These are phyloP conservation scores for Ophiostoma novo-ulmi DNA, from an alignment of 2,329 filamentous ascomycete genomes.

Conservation along the genomic window DNA sequence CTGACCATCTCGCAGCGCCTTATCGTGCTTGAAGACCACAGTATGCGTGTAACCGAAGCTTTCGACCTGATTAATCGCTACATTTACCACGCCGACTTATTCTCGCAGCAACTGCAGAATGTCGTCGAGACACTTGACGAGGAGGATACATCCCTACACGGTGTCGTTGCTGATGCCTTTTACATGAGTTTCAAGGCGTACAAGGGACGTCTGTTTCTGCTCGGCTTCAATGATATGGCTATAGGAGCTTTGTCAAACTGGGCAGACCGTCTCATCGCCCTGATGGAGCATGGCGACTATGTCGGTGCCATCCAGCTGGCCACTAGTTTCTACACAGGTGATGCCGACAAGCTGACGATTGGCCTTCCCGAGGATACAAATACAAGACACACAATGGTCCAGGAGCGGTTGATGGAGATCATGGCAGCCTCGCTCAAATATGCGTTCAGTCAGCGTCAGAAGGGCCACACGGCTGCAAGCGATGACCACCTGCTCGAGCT, in stretches of 20 bases:
- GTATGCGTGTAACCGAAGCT: slow-evolving; percentile 80
- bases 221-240: slow-evolving; percentile 90
- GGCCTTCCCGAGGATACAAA: slow-evolving; percentile 80
- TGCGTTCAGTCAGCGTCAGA: slow-evolving; percentile 66
- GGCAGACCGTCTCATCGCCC: slow-evolving; percentile 85
- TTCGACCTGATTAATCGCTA: slow-evolving; percentile 89
- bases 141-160: slow-evolving; percentile 83
- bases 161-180: slow-evolving; percentile 93
- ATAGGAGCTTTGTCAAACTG: slow-evolving; percentile 93
- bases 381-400: slow-evolving; percentile 73
- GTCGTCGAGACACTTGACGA: slow-evolving; percentile 87
- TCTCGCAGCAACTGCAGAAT: slow-evolving; percentile 76
- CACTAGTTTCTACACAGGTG: slow-evolving; percentile 84
- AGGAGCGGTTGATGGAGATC: slow-evolving; percentile 86
- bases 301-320: slow-evolving; percentile 86
- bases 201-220: slow-evolving; percentile 84
- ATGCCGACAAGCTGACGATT: slow-evolving; percentile 89
- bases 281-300: slow-evolving; percentile 97
- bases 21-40: slow-evolving; percentile 84
- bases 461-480: slow-evolving; percentile 40
- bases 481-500: slow-evolving; percentile 67
- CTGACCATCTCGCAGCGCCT: slow-evolving; percentile 91
- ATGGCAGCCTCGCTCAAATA: slow-evolving; percentile 88
- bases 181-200: slow-evolving; percentile 97
- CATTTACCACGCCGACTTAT: slow-evolving; percentile 86